phyloP scores from a whole-genome alignment of 202 grass and related monocot species.

The Cymbopogon flexuosus region DNA sequence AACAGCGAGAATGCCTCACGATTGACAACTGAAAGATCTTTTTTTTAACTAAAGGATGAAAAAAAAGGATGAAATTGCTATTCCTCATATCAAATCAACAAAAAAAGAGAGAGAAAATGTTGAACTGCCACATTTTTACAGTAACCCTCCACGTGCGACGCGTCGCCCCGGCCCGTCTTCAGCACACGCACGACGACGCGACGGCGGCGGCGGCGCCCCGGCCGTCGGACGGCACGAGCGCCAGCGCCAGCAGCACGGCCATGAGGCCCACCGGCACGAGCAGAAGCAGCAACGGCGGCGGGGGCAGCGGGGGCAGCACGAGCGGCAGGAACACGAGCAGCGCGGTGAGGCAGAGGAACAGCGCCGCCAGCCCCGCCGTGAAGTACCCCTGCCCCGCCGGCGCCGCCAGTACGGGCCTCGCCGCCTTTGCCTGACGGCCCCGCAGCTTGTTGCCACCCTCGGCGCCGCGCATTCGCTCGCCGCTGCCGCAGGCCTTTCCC shows the following conservation, averaged over 20 bases:
- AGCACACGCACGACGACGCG: slow-evolving; percentile 26
- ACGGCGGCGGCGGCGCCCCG: slow-evolving; percentile 10
- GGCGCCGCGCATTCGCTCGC: not conserved
- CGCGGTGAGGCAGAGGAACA: slow-evolving; percentile 46
- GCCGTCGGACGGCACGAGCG: slow-evolving; percentile 41
- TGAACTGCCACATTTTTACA: not conserved
- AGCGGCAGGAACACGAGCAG: slow-evolving; percentile 54
- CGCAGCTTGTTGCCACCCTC: not conserved
- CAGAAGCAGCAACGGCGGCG: slow-evolving; percentile 42
- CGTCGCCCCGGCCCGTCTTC: not conserved
- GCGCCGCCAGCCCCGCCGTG: slow-evolving; percentile 31
- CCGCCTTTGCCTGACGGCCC: not conserved
- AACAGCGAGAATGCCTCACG: too few species aligned
- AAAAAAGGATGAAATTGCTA: too few species aligned
- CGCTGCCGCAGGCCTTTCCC: not conserved
- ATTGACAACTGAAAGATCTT: too few species aligned
- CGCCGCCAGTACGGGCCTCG: not conserved
- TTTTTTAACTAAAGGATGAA: too few species aligned
- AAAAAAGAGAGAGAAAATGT: not conserved
- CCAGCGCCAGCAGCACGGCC: slow-evolving; percentile 43
- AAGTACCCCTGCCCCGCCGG: slow-evolving; percentile 24
- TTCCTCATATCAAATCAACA: too few species aligned
- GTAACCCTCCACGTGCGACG: not conserved
- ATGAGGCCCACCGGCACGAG: slow-evolving; percentile 50
- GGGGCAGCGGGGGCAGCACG: slow-evolving; percentile 56